A percentile compares a stretch with the other conserved stretches of the same genome.
Conservation (phyloP, 2,329 filamentous ascomycete genomes). For the Pestalotiopsis sp. region DNA sequence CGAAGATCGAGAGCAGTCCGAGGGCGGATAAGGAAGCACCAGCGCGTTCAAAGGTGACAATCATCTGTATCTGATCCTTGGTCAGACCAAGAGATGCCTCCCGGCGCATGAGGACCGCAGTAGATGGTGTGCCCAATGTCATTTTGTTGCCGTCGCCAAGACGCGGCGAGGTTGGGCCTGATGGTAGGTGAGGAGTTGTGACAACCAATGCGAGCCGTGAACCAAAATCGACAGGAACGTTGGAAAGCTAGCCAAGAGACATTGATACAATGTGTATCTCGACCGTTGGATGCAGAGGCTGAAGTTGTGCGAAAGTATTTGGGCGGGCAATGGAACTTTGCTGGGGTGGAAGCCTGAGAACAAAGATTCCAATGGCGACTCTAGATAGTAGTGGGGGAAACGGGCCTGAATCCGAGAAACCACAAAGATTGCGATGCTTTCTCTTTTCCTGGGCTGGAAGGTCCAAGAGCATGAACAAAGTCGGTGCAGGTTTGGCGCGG, state of each 20-base stretch:
- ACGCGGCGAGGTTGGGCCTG: background rate
- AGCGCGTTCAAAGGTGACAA: conserved; percentile 52
- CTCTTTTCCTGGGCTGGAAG: background rate
- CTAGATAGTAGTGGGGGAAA: background rate
- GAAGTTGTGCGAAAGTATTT: background rate
- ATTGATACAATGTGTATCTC: background rate
- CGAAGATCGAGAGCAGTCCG: conserved; percentile 52
- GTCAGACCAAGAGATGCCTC: conserved; percentile 12
- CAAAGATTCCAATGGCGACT: background rate
- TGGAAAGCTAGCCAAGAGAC: background rate
- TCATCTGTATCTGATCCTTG: conserved; percentile 37
- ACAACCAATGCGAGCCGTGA: background rate
- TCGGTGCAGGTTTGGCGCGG: background rate
- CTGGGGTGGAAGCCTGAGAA: background rate
- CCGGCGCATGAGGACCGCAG: background rate
- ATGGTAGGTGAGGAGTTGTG: background rate
- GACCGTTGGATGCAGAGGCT: background rate
- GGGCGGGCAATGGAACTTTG: background rate
- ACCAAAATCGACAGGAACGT: background rate
- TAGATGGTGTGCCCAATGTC: background rate
- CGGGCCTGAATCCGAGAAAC: background rate
- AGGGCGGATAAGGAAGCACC: conserved; percentile 56
- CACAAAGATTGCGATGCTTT: background rate
- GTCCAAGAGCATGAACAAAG: background rate
- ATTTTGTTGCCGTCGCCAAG: background rate